Conservation (phyloP, 805 yeast species). For the Yarrowia bubula region DNA sequence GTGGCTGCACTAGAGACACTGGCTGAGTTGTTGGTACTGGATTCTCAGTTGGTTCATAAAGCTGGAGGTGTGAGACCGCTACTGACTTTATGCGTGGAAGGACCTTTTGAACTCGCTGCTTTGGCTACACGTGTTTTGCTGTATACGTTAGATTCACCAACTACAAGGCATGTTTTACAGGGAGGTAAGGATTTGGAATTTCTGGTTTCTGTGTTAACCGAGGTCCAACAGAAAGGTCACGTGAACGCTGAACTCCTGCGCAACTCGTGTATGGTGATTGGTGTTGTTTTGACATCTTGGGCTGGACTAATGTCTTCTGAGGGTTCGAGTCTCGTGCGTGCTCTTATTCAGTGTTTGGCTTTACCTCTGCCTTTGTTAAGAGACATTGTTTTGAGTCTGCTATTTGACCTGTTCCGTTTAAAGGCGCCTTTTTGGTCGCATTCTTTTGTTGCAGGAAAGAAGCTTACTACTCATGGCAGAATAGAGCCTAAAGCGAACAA, state of each 20-base stretch:
- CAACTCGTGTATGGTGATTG: conserved; percentile 56
- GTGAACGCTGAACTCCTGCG: conserved; percentile 56
- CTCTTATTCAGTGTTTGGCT: conserved; percentile 60
- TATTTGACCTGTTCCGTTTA: conserved; percentile 65
- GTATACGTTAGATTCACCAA: conserved; percentile 57
- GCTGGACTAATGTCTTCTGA: conserved; percentile 57
- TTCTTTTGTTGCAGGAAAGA: conserved; percentile 4
- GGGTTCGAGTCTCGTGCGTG: conserved; percentile 36
- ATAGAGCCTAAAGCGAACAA: conserved; percentile 1
- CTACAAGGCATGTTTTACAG: conserved; percentile 52
- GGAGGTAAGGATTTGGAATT: conserved; percentile 62
- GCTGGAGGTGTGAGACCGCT: conserved; percentile 49
- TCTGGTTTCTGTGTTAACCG: conserved; percentile 70
- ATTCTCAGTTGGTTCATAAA: conserved; percentile 45
- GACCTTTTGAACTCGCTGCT: conserved; percentile 48
- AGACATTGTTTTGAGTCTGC: conserved; percentile 64
- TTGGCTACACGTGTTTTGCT: conserved; percentile 49
- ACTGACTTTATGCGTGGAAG: conserved; percentile 53
- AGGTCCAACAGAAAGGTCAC: conserved; percentile 50
- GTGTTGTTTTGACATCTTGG: conserved; percentile 65
- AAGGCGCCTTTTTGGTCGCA: conserved; percentile 10
- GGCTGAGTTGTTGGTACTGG: conserved; percentile 50
- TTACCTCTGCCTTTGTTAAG: conserved; percentile 54
- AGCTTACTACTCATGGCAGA: neutral
- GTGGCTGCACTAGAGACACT: conserved; percentile 52